phyloP scores from a whole-genome alignment of 768 basidiomycete species.

The Rhodotorula paludigena region DNA sequence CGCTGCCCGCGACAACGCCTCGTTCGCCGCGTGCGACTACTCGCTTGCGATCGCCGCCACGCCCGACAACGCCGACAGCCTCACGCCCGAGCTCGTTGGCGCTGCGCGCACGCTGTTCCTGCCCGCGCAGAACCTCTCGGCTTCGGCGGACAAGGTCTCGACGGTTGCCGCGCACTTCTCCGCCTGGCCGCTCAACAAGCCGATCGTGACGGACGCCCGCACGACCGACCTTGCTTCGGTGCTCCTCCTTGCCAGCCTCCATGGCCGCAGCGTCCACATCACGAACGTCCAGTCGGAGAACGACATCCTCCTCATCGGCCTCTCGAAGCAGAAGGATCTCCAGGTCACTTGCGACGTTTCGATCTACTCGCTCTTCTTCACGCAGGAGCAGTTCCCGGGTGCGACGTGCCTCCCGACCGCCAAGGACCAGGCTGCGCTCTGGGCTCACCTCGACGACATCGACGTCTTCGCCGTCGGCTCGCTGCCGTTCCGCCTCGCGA shows the following conservation, averaged over 20 bases:
- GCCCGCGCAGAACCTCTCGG: constrained; percentile 57
- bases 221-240: constrained; percentile 88
- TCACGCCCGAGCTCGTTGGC: constrained; percentile 70
- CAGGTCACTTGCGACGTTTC: constrained; percentile 96
- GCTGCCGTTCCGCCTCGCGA: constrained; percentile 71
- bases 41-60: constrained; percentile 75
- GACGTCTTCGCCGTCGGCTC: constrained; percentile 86
- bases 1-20: constrained; percentile 61
- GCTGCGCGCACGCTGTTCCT: constrained; percentile 84
- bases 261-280: constrained; percentile 81
- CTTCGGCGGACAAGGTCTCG: constrained; percentile 34
- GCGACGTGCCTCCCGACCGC: constrained; percentile 63
- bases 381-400: constrained; percentile 64
- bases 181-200: constrained; percentile 82
- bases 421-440: constrained; percentile 74
- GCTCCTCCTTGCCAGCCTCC: constrained; percentile 85
- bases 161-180: constrained; percentile 80
- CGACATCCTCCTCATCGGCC: constrained; percentile 80
- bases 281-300: constrained; percentile 80
- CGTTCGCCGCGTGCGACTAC: constrained; percentile 76
- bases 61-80: constrained; percentile 56
- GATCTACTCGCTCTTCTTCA: constrained; percentile 85
- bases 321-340: constrained; percentile 89
- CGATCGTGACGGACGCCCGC: constrained; percentile 89
- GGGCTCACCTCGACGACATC: constrained; percentile 75